These are phyloP conservation scores for Stereocaulon alpinum DNA, from an alignment of 495 filamentous ascomycete genomes.

Conservation along the genomic window DNA sequence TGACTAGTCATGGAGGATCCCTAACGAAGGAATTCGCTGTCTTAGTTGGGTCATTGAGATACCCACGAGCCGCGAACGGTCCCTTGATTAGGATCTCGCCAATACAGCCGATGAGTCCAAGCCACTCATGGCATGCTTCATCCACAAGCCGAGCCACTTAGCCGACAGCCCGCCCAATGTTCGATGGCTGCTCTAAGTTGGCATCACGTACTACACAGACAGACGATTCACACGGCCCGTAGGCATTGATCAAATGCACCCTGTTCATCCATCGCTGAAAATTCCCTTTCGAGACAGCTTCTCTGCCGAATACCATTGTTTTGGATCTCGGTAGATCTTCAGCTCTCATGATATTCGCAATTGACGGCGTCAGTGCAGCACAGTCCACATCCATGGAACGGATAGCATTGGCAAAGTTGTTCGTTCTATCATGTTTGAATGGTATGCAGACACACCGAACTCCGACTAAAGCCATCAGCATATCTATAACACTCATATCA, in stretches of 20 bases:
- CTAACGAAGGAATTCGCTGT: conserved; percentile 39
- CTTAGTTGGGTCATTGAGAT: conserved; percentile 42
- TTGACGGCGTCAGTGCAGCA: conserved; percentile 39
- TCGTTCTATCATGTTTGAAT: conserved; percentile 41
- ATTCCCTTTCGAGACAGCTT: conserved; percentile 39
- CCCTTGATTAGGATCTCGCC: conserved; percentile 46
- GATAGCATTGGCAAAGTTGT: conserved; percentile 38
- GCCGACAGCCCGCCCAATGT: conserved; percentile 41
- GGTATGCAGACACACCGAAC: conserved; percentile 40
- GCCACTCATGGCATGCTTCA: conserved; percentile 34
- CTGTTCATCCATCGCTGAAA: conserved; percentile 44
- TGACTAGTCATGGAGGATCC: conserved; percentile 30
- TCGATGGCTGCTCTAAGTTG: conserved; percentile 24
- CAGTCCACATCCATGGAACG: conserved; percentile 31
- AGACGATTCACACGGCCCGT: conserved; percentile 48
- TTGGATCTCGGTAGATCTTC: conserved; percentile 35
- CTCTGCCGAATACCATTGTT: conserved; percentile 36
- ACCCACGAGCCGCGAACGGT: conserved; percentile 39
- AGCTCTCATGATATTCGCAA: conserved; percentile 41
- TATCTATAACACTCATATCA: conserved; percentile 38
- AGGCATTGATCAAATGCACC: conserved; percentile 44
- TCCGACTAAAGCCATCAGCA: conserved; percentile 34
- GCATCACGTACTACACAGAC: conserved; percentile 25
- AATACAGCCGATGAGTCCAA: conserved; percentile 42
- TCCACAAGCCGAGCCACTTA: conserved; percentile 47